Conservation (phyloP, 352 stramenopile genomes). For the Blastocystis sp. region DNA sequence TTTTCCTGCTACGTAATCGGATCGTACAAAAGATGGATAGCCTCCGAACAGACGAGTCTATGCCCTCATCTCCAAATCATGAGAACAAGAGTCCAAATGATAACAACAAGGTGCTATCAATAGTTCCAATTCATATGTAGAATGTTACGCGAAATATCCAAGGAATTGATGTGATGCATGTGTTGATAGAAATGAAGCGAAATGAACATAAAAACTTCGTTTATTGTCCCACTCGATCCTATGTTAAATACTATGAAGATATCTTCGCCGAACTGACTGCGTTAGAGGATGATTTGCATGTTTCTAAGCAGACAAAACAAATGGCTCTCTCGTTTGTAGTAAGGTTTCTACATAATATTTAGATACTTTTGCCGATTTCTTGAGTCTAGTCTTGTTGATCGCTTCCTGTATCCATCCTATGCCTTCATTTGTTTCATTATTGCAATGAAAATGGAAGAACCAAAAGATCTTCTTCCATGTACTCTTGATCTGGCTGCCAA, state of each 20-base stretch:
- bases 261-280: background rate
- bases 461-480: background rate
- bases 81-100: no score
- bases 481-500: background rate
- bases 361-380: slow-evolving; percentile 50
- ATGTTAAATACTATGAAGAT: background rate
- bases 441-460: slow-evolving; percentile 8
- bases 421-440: slow-evolving; percentile 14
- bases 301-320: slow-evolving; percentile 28
- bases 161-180: background rate
- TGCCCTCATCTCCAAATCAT: no score
- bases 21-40: no score
- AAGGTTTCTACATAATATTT: background rate
- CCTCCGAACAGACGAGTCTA: no score
- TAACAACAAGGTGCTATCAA: no score
- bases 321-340: background rate
- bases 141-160: no score
- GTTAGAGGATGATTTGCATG: background rate
- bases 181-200: background rate
- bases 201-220: background rate
- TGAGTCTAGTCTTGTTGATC: background rate
- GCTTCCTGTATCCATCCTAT: background rate
- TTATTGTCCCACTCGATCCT: background rate
- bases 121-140: no score
- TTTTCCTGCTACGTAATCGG: no score